phyloP scores from a whole-genome alignment of 768 basidiomycete genomes.

The Rhodocollybia butyracea region DNA sequence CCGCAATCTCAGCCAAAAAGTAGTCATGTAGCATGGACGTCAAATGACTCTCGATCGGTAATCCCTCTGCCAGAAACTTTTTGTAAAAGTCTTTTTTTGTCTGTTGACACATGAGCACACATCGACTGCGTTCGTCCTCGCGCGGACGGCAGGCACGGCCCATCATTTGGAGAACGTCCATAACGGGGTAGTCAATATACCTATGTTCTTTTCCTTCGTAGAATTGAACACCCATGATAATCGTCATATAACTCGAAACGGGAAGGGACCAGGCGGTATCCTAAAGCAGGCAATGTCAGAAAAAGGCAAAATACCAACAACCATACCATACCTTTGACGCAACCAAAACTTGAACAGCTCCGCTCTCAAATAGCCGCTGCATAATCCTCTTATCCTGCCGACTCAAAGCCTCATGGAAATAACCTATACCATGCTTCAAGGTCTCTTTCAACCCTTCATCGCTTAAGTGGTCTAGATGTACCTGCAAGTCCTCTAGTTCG shows the following conservation, averaged over 20 bases:
- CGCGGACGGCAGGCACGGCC: slow-evolving; percentile 92
- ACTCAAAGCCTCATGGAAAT: slow-evolving; percentile 91
- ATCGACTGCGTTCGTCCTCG: slow-evolving; percentile 87
- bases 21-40: slow-evolving; percentile 92
- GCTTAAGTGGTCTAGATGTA: slow-evolving; percentile 81
- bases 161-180: slow-evolving; percentile 99
- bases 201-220: slow-evolving; percentile 98
- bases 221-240: slow-evolving; percentile 98
- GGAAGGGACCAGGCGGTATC: slow-evolving; percentile 97
- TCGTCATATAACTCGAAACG: slow-evolving; percentile 93
- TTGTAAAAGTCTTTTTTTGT: slow-evolving; percentile 99
- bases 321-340: slow-evolving; percentile 74
- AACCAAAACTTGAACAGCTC: slow-evolving; percentile 91
- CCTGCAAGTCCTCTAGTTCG: slow-evolving; percentile 75
- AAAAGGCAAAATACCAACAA: too few species aligned
- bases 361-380: slow-evolving; percentile 87
- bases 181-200: slow-evolving; percentile 96
- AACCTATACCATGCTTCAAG: slow-evolving; percentile 87
- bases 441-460: slow-evolving; percentile 77
- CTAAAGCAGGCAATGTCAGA: slow-evolving; percentile 37
- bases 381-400: slow-evolving; percentile 94
- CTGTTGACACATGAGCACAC: slow-evolving; percentile 96
- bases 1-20: slow-evolving; percentile 97
- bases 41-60: slow-evolving; percentile 95
- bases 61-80: slow-evolving; percentile 95